A percentile compares a stretch with the other conserved stretches of the same genome.
Conservation (phyloP, 805 yeast species). For the Spencermartinsiella europaea region DNA sequence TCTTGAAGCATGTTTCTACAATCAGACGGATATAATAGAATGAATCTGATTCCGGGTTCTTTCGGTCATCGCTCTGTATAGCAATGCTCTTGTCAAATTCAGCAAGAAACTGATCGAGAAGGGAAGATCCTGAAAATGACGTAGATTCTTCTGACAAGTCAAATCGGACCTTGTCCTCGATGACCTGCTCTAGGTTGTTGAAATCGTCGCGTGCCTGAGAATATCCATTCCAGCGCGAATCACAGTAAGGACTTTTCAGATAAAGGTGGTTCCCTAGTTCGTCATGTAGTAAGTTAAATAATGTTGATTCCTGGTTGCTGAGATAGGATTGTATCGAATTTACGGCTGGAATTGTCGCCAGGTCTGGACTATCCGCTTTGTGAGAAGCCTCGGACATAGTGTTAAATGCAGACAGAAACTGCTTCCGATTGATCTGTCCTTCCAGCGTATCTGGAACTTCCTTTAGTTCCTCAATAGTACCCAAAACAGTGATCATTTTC, state of each 20-base stretch:
- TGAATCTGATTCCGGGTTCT: conserved; percentile 41
- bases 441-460: conserved; percentile 61
- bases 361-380: conserved; percentile 28
- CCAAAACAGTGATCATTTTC: conserved; percentile 66
- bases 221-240: conserved; percentile 27
- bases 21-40: conserved; percentile 49
- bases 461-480: conserved; percentile 57
- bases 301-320: conserved; percentile 35
- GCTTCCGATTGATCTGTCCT: conserved; percentile 58
- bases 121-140: conserved; percentile 20
- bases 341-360: conserved; percentile 29
- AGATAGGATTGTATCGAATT: conserved; percentile 30
- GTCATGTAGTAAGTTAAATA: conserved; percentile 70
- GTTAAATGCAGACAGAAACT: conserved; percentile 59
- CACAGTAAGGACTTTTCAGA: conserved; percentile 41
- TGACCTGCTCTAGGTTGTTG: conserved; percentile 19
- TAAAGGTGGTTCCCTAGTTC: conserved; percentile 70
- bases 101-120: conserved; percentile 21
- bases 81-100: conserved; percentile 12
- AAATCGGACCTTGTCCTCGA: conserved; percentile 23
- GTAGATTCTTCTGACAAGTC: conserved; percentile 23
- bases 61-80: conserved; percentile 28
- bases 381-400: conserved; percentile 43
- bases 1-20: conserved; percentile 52
- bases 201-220: conserved; percentile 19